Percentiles rank a stretch among this genome's conserved stretches.
Conservation (phyloP, 2,329 filamentous ascomycete genomes). For the Trichoderma harzianum region DNA sequence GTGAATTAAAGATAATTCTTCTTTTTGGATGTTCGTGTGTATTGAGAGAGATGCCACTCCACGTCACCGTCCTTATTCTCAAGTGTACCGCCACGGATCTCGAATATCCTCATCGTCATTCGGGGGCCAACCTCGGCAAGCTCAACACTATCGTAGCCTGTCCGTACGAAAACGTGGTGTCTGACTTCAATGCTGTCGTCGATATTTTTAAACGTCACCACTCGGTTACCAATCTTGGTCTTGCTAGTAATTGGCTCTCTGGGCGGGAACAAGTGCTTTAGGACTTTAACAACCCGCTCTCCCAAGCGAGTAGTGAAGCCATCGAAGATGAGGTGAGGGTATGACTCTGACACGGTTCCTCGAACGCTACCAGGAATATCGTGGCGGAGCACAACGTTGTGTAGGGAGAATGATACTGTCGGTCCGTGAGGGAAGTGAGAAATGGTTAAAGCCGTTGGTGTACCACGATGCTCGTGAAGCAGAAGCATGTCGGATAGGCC, state of each 20-base stretch:
- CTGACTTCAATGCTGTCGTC: slow-evolving; percentile 92
- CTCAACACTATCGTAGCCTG: slow-evolving; percentile 84
- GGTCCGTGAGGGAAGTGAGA: slow-evolving; percentile 87
- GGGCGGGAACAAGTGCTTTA: slow-evolving; percentile 93
- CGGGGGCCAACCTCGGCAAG: slow-evolving; percentile 85
- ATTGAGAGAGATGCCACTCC: slow-evolving; percentile 95
- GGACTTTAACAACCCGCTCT: slow-evolving; percentile 76
- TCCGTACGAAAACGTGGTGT: slow-evolving; percentile 80
- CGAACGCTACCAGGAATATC: slow-evolving; percentile 86
- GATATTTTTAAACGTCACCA: slow-evolving; percentile 92
- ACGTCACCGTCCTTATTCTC: slow-evolving; percentile 95
- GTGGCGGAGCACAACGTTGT: slow-evolving; percentile 88
- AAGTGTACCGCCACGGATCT: slow-evolving; percentile 85
- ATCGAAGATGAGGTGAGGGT: slow-evolving; percentile 94
- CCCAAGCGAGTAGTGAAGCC: slow-evolving; percentile 82
- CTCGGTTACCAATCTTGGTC: slow-evolving; percentile 76
- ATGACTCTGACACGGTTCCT: slow-evolving; percentile 87
- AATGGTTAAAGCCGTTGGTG: slow-evolving; percentile 82
- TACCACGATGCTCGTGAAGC: slow-evolving; percentile 88
- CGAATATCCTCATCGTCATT: slow-evolving; percentile 96
- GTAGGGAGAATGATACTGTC: slow-evolving; percentile 74
- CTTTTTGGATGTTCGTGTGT: slow-evolving; percentile 88
- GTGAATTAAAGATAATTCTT: slow-evolving; percentile 79
- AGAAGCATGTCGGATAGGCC: slow-evolving; percentile 82
- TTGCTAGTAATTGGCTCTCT: slow-evolving; percentile 69